Evolutionary conservation across 208 protist genomes (phyloP).

Genomic region (Phytomonas sp.): DNA sequence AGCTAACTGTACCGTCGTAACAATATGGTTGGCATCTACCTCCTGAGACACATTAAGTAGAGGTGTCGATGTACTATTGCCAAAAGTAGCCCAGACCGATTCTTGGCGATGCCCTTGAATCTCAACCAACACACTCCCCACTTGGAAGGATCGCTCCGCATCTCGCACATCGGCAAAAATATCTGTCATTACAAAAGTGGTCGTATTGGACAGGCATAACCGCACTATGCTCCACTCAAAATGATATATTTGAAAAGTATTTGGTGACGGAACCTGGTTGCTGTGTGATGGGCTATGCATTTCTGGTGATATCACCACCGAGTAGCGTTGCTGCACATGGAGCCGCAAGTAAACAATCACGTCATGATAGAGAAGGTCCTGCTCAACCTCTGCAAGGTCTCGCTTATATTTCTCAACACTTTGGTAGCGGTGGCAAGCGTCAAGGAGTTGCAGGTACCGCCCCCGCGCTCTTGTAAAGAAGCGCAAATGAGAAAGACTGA

Average conservation of each 20-base stretch:
- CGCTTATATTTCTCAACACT: constrained; percentile 30
- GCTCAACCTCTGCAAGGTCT: constrained; percentile 53
- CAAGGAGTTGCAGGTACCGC: constrained; percentile 60
- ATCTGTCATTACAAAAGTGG: no score
- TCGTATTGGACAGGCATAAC: no score
- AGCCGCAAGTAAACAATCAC: constrained; percentile 58
- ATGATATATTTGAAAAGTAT: constrained; percentile 31
- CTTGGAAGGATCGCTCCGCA: no score
- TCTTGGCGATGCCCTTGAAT: no score
- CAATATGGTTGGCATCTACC: no score
- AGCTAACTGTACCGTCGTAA: no score
- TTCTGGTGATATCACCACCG: neutral
- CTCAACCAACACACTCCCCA: no score
- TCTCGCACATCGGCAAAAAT: no score
- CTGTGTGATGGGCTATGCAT: constrained; percentile 1
- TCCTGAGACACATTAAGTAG: no score
- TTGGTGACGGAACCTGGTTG: no score
- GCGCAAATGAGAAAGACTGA: constrained; percentile 57
- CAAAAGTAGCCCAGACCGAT: no score
- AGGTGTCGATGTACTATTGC: no score
- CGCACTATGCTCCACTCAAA: constrained; percentile 17
- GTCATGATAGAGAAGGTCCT: constrained; percentile 63
- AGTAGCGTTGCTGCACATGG: constrained; percentile 39
- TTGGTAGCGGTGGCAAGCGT: constrained; percentile 46
- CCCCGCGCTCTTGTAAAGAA: constrained; percentile 52